These are phyloP conservation scores for Talaromyces albobiverticillius DNA, from an alignment of 2,329 filamentous ascomycete genomes.

Conservation along the genomic window DNA sequence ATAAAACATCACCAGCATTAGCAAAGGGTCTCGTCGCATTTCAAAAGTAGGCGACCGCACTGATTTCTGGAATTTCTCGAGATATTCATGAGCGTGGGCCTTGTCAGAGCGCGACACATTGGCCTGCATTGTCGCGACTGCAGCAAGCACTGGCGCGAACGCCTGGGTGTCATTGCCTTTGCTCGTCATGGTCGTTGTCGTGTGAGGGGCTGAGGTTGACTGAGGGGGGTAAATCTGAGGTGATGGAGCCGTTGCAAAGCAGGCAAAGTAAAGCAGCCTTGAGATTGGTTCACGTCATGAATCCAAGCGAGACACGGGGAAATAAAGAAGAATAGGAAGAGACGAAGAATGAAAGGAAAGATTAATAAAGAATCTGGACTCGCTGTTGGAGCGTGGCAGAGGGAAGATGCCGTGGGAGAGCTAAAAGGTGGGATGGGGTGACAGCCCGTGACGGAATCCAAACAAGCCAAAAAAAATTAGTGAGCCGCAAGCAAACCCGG, in stretches of 20 bases:
- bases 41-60: constrained; percentile 52
- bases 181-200: constrained; percentile 58
- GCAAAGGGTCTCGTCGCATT: background rate
- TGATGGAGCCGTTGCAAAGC: background rate
- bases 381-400: constrained; percentile 19
- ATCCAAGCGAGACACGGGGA: background rate
- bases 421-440: constrained; percentile 2
- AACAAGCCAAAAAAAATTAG: constrained; percentile 28
- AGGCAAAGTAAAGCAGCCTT: constrained; percentile 3
- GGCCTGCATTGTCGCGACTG: constrained; percentile 85
- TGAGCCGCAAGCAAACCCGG: constrained; percentile 25
- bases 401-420: no score
- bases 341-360: constrained; percentile 1
- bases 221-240: constrained; percentile 5
- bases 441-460: constrained; percentile 16
- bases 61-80: constrained; percentile 97
- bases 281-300: constrained; percentile 6
- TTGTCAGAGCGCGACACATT: constrained; percentile 79
- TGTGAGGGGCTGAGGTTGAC: constrained; percentile 11
- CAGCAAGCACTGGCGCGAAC: constrained; percentile 82
- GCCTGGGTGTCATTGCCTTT: constrained; percentile 64
- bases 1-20: constrained; percentile 8
- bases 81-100: constrained; percentile 83
- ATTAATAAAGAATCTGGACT: constrained; percentile 18
- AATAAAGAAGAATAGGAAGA: background rate